Conservation (phyloP, 148 eudicot species). For the Rhododendron griersonianum region DNA sequence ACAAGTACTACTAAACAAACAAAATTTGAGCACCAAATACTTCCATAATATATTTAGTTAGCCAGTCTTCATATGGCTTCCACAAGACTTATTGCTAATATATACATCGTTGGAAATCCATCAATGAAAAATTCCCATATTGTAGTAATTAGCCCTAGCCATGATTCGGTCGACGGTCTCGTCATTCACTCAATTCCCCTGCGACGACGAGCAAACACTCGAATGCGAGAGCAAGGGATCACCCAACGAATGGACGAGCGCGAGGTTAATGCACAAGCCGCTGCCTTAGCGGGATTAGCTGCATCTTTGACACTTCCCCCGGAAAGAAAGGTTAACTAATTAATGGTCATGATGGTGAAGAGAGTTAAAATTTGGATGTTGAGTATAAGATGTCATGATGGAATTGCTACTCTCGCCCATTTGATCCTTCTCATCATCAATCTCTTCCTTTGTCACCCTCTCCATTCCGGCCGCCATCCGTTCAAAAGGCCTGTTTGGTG, state of each 20-base stretch:
- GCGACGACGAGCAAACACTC: too few species aligned
- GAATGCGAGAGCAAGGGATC: too few species aligned
- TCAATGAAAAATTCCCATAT: not conserved
- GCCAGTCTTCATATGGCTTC: not conserved
- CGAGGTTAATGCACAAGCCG: too few species aligned
- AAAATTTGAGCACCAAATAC: not conserved
- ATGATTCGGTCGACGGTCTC: too few species aligned
- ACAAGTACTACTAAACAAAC: not conserved
- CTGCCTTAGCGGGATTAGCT: too few species aligned
- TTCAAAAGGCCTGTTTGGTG: slow-evolving; percentile 17
- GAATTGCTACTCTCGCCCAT: slow-evolving; percentile 51
- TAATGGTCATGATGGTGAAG: slow-evolving; percentile 17
- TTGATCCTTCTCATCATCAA: slow-evolving; percentile 28
- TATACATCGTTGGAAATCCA: slow-evolving; percentile 1
- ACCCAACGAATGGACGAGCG: too few species aligned
- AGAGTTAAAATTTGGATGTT: slow-evolving; percentile 21
- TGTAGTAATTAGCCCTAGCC: not conserved
- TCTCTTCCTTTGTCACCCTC: slow-evolving; percentile 50
- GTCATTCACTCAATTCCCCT: too few species aligned
- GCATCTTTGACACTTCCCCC: too few species aligned
- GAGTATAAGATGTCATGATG: slow-evolving; percentile 45
- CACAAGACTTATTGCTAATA: not conserved
- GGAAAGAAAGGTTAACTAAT: too few species aligned
- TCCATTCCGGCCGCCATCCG: slow-evolving; percentile 22
- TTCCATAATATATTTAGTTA: not conserved